Percentiles rank a stretch among this genome's conserved stretches.
These are phyloP conservation scores for Fusarium tjaetaba DNA, from an alignment of 2,329 filamentous ascomycete genomes.

Conservation along the genomic window DNA sequence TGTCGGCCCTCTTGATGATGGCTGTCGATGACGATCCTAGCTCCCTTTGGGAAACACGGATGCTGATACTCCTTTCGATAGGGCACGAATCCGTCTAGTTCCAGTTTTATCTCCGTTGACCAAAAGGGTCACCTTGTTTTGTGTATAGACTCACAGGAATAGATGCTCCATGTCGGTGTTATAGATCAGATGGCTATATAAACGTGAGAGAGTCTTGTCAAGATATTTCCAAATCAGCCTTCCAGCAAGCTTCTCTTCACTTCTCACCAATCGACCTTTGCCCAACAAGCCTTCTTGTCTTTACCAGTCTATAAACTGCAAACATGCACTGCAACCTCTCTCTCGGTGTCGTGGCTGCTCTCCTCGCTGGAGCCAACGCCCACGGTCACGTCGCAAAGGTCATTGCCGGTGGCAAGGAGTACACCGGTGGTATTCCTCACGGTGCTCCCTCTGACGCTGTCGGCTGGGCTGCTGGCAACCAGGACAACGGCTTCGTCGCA, in stretches of 20 bases:
- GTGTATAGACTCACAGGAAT: background rate
- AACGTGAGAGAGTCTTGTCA: background rate
- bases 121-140: slow-evolving; percentile 13
- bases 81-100: slow-evolving; percentile 17
- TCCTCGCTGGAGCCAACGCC: slow-evolving; percentile 42
- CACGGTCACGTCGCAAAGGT: slow-evolving; percentile 45
- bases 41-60: slow-evolving; percentile 22
- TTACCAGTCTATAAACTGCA: background rate
- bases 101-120: slow-evolving; percentile 30
- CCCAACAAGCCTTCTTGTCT: background rate
- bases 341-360: slow-evolving; percentile 32
- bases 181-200: slow-evolving; percentile 12
- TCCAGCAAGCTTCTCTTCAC: slow-evolving; percentile 5
- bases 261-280: background rate
- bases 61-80: slow-evolving; percentile 20
- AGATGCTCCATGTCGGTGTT: background rate
- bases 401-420: slow-evolving; percentile 43
- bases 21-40: slow-evolving; percentile 4
- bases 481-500: slow-evolving; percentile 57
- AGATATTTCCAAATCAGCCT: background rate
- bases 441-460: slow-evolving; percentile 46
- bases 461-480: slow-evolving; percentile 49
- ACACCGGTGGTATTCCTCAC: slow-evolving; percentile 45
- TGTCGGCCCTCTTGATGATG: slow-evolving; percentile 1
- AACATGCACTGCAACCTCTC: slow-evolving; percentile 21